Conservation (phyloP, 345 rosid species). For the Ceriops tagal region DNA sequence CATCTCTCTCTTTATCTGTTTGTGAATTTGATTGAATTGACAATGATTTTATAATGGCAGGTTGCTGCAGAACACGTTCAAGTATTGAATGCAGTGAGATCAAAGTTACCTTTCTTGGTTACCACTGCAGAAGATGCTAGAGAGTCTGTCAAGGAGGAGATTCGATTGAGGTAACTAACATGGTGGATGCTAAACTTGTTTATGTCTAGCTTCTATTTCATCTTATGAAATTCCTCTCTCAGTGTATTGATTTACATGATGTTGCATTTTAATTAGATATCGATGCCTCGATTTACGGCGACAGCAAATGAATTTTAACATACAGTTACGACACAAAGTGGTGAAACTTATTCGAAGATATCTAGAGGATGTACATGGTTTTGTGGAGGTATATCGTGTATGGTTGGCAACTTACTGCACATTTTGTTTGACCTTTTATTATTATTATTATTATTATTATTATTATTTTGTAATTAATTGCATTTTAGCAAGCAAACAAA, state of each 20-base stretch:
- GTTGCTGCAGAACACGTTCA: constrained; percentile 84
- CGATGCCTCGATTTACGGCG: constrained; percentile 95
- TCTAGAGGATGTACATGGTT: constrained; percentile 81
- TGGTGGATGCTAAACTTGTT: background rate
- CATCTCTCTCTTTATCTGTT: background rate
- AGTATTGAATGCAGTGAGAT: constrained; percentile 68
- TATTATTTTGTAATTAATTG: background rate
- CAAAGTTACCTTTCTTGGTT: constrained; percentile 82
- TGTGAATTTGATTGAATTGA: background rate
- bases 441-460: too few relatives aligned
- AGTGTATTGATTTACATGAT: too few relatives aligned
- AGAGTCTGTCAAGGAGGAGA: constrained; percentile 76
- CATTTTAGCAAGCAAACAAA: background rate
- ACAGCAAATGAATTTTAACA: constrained; percentile 74
- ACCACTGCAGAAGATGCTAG: constrained; percentile 76
- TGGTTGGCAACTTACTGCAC: background rate
- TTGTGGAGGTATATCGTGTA: constrained; percentile 61
- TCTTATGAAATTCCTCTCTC: too few relatives aligned
- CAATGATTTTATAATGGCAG: constrained; percentile 26
- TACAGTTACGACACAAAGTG: constrained; percentile 78
- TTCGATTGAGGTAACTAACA: constrained; percentile 71
- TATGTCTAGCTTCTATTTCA: too few relatives aligned
- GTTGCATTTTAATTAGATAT: constrained; percentile 40
- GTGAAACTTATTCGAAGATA: constrained; percentile 81
- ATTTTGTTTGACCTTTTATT: background rate